Evolutionary conservation across 495 filamentous ascomycete species (phyloP).

Genomic region (Podospora fimiseda): DNA sequence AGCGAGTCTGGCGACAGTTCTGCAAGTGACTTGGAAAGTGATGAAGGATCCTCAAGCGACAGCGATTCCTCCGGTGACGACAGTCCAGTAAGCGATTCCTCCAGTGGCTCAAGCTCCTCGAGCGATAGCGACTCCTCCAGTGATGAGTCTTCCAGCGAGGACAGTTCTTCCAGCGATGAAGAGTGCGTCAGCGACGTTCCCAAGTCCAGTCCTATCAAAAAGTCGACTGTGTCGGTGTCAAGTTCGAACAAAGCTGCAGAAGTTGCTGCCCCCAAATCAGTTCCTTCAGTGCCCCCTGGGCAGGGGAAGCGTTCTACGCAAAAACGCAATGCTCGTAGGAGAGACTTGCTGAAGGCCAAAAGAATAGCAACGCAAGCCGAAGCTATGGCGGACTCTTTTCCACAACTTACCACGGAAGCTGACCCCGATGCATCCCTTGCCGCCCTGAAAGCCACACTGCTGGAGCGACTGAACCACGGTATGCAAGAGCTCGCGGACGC

Average conservation of each 20-base stretch:
- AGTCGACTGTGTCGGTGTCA: neutral
- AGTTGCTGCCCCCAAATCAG: neutral
- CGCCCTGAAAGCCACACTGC: slow-evolving; percentile 20
- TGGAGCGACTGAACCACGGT: slow-evolving; percentile 11
- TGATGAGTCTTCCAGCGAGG: neutral
- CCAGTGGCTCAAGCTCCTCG: neutral
- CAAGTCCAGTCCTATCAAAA: neutral
- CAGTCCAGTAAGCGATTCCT: neutral
- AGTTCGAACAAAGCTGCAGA: neutral
- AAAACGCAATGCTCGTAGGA: slow-evolving; percentile 38
- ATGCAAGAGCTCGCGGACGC: neutral
- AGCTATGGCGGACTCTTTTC: too few species aligned
- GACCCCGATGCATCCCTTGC: slow-evolving; percentile 7
- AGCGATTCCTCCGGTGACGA: slow-evolving; percentile 4
- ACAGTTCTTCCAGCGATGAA: neutral
- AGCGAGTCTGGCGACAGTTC: slow-evolving; percentile 13
- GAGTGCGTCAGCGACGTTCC: neutral
- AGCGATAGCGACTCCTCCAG: neutral
- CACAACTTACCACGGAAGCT: neutral
- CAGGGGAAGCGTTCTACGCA: slow-evolving; percentile 32
- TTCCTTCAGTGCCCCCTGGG: slow-evolving; percentile 23
- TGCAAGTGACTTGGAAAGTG: neutral
- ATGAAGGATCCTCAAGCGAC: slow-evolving; percentile 8
- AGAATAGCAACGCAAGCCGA: neutral
- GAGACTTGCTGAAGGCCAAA: too few species aligned